Evolutionary conservation across 2,329 filamentous ascomycete genomes (phyloP).

Genomic region (Aureobasidium sp.): DNA sequence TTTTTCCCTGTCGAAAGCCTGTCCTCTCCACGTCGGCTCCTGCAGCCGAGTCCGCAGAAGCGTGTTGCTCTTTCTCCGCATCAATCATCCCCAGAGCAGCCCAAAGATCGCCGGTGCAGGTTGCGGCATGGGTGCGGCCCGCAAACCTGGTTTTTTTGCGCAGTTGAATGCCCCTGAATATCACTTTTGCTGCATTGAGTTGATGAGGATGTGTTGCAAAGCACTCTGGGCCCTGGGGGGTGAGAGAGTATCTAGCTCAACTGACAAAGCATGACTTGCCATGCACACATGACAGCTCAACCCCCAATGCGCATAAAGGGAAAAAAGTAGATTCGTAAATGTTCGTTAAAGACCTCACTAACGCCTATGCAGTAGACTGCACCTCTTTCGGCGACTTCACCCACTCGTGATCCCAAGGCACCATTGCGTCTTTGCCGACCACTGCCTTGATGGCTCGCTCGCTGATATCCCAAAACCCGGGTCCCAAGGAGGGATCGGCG

Average conservation of each 20-base stretch:
- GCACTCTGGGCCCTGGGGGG: no score
- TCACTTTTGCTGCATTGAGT: no score
- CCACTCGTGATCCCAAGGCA: conserved; percentile 6
- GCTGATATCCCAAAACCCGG: conserved; percentile 3
- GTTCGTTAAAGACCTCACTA: not conserved
- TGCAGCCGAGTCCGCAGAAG: not conserved
- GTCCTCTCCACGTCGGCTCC: not conserved
- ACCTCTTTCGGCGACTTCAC: not conserved
- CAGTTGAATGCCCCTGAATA: not conserved
- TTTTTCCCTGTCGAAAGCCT: no score
- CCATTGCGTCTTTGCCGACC: conserved; percentile 5
- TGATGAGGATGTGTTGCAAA: no score
- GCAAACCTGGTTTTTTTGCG: not conserved
- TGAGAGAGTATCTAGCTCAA: no score
- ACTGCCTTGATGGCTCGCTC: conserved; percentile 8
- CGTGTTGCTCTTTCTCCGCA: not conserved
- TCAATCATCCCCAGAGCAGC: no score
- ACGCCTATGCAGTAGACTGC: not conserved
- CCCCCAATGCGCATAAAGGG: no score
- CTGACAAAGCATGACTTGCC: no score
- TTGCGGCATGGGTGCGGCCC: not conserved
- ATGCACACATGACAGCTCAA: no score
- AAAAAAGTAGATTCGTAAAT: not conserved
- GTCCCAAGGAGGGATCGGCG: not conserved
- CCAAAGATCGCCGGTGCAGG: not conserved